Conservation (phyloP, 2,329 filamentous ascomycete genomes). For the Chaetomium strumarium region DNA sequence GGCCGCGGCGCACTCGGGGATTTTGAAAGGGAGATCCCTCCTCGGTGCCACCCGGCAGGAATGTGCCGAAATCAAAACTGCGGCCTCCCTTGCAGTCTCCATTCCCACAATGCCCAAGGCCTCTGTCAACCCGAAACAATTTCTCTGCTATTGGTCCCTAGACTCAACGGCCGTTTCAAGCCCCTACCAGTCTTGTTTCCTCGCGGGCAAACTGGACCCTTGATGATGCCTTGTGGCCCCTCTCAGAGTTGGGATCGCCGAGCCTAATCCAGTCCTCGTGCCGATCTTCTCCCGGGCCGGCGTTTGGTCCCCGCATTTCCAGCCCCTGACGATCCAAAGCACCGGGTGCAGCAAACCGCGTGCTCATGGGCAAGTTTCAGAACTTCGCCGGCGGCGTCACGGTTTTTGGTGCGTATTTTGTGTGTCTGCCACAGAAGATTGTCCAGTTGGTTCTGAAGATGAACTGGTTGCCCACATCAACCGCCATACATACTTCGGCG, state of each 20-base stretch:
- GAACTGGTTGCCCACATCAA: too few species aligned
- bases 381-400: background rate
- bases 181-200: constrained; percentile 3
- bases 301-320: constrained; percentile 10
- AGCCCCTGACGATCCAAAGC: constrained; percentile 17
- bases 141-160: background rate
- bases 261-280: constrained; percentile 4
- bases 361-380: background rate
- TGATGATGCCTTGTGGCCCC: constrained; percentile 1
- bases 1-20: background rate
- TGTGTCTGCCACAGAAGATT: too few species aligned
- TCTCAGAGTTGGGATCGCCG: constrained; percentile 9
- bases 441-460: too few species aligned
- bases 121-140: background rate
- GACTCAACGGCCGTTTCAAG: constrained; percentile 7
- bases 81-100: constrained; percentile 14
- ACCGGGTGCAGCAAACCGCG: background rate
- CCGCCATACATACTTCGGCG: too few species aligned
- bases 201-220: background rate
- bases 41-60: background rate
- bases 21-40: constrained; percentile 10
- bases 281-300: constrained; percentile 15
- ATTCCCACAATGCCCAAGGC: constrained; percentile 9
- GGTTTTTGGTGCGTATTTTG: too few species aligned
- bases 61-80: constrained; percentile 7